Conservation (phyloP, 106 monocot genomes). For the Platanthera guangdongensis region DNA sequence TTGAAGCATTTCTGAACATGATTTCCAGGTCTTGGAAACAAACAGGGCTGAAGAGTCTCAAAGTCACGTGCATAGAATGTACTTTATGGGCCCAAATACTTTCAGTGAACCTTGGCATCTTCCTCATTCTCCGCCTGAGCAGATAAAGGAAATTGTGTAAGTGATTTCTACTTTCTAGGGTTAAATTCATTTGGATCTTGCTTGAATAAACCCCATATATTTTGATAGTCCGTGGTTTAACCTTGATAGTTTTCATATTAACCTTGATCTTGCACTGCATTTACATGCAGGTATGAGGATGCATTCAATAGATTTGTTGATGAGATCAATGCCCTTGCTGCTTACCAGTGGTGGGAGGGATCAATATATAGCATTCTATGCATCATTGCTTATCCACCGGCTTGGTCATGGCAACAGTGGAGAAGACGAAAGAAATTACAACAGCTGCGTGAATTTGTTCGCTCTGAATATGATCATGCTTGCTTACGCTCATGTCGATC, state of each 20-base stretch:
- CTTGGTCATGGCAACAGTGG: conserved; percentile 99
- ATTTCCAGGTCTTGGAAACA: conserved; percentile 81
- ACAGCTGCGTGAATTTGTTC: conserved; percentile 85
- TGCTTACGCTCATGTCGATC: conserved; percentile 96
- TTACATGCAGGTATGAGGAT: conserved; percentile 74
- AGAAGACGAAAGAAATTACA: conserved; percentile 89
- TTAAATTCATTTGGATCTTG: neutral
- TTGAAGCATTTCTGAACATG: neutral
- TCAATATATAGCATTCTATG: conserved; percentile 72
- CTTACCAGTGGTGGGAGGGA: conserved; percentile 99
- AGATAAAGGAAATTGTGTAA: conserved; percentile 90
- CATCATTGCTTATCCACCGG: conserved; percentile 80
- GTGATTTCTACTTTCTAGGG: conserved; percentile 5
- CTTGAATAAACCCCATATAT: neutral
- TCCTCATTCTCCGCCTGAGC: conserved; percentile 86
- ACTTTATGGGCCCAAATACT: conserved; percentile 95
- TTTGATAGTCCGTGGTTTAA: neutral
- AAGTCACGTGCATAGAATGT: conserved; percentile 89
- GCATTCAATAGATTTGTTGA: conserved; percentile 96
- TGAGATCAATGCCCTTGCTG: conserved; percentile 80
- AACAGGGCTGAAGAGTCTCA: conserved; percentile 92
- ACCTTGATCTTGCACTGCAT: neutral
- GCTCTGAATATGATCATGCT: conserved; percentile 95
- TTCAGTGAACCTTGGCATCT: conserved; percentile 99
- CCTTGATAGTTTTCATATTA: neutral